A percentile compares a stretch with the other conserved stretches of the same genome.
Evolutionary conservation across 2,329 filamentous ascomycete genomes (phyloP).

Genomic region (Penicillium sp.): DNA sequence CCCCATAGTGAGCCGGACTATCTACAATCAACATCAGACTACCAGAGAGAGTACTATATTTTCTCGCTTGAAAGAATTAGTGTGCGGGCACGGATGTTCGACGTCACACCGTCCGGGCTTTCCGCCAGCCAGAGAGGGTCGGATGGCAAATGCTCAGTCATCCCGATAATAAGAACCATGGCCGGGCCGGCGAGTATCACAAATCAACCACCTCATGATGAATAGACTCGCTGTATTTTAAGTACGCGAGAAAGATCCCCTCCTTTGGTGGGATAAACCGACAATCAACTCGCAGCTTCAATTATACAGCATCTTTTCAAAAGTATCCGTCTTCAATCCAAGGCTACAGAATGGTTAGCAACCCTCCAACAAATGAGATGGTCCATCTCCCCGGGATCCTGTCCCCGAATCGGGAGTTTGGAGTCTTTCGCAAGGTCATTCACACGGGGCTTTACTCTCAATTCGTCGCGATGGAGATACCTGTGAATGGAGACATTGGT

Average conservation of each 20-base stretch:
- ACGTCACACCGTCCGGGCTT: constrained; percentile 6
- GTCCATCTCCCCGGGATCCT: constrained; percentile 64
- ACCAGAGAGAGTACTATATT: not conserved
- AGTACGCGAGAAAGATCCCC: not conserved
- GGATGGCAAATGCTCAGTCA: constrained; percentile 5
- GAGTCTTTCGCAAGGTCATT: constrained; percentile 65
- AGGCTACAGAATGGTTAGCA: constrained; percentile 24
- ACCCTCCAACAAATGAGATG: constrained; percentile 60
- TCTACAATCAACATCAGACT: not conserved
- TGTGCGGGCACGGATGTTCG: not conserved
- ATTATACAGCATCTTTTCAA: not conserved
- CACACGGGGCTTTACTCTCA: constrained; percentile 68
- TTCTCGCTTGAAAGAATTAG: not conserved
- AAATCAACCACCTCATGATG: constrained; percentile 1
- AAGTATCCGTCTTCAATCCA: not conserved
- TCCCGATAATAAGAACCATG: constrained; percentile 7
- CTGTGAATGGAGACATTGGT: constrained; percentile 68
- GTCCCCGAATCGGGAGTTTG: constrained; percentile 61
- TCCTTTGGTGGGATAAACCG: not conserved
- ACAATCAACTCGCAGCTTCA: not conserved
- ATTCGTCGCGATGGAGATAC: constrained; percentile 68
- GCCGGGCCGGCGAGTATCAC: not conserved
- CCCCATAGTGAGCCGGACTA: not conserved
- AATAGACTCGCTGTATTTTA: not conserved
- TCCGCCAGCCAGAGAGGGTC: not conserved